Base-by-base conservation (phyloP, 1,284 basidiomycete genomes). In the Cryptococcus amylolentus region DNA sequence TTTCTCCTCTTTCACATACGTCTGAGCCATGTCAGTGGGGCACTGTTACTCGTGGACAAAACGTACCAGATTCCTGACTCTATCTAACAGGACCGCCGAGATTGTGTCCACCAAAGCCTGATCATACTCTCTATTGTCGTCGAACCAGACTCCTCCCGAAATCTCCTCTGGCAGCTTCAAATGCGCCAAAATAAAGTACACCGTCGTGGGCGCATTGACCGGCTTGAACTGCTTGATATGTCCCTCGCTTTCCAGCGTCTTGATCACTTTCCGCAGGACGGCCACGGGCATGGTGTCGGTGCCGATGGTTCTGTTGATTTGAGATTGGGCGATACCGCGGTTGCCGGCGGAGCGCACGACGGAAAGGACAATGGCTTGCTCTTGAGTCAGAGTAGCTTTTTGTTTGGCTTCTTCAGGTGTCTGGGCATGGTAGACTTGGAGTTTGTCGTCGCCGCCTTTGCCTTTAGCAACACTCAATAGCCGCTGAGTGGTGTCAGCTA, bases 141-240 rank as follows among this genome's bases (percentile, higher is more conserved):
- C 69, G 51, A 74, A 77, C 73, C 75, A 78, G 3, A 77, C 66
- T 26, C 77, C 77, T 38, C 77, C 77, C 1, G 70, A 66, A 44
- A 77, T 60, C 37, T 76, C 73, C 58, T 73, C 73, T 13, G 75
- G 70, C 5, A 75, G 75, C 41, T 66, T 70, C 31, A 73, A 50
- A 40, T 71, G 60, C 0, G 68, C 56, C 40, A 72, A 48, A 37
- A 75, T 69, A 57, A 72, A 78, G 39, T 72, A 62, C 8, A 67
- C 62, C 49, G 70, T 65, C 3, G 73, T 76, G 0, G 75, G 75
- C 1, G 69, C 66, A 71, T 77, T 47, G 55, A 78, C 67, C 49
- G 68, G 70, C 63, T 74, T 75, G 61, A 77, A 75, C 28, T 60
- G 56, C 60, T 73, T 73, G 64, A 78, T 69, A 10, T 68, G 62